A percentile compares a stretch with the other conserved stretches of the same genome.
These are phyloP conservation scores for Talaromyces rugulosus DNA, from an alignment of 2,329 filamentous ascomycete species.

Conservation along the genomic window DNA sequence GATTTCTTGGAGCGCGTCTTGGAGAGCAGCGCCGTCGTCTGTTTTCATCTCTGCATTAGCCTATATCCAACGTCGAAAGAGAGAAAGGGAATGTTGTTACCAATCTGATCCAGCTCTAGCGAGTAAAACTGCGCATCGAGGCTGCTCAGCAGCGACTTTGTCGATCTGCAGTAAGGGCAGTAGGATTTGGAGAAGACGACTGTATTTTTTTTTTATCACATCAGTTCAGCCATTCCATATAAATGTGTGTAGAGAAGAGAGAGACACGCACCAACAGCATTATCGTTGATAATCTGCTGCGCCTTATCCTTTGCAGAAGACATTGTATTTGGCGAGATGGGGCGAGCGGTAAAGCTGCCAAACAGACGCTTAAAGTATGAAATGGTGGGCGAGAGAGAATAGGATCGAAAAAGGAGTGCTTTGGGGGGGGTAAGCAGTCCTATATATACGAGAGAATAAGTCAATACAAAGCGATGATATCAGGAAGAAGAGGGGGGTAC, in stretches of 20 bases:
- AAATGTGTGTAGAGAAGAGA: neutral
- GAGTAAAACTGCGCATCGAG: conserved; percentile 67
- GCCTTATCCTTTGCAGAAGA: conserved; percentile 79
- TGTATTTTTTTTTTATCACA: conserved; percentile 26
- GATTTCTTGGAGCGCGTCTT: conserved; percentile 75
- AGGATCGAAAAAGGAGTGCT: neutral
- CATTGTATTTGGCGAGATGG: conserved; percentile 62
- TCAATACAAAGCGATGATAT: neutral
- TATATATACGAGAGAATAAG: neutral
- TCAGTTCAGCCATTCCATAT: neutral
- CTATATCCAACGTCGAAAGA: neutral
- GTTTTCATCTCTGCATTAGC: conserved; percentile 4
- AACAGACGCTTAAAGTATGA: conserved; percentile 70
- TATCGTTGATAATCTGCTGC: conserved; percentile 81
- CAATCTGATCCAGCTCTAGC: conserved; percentile 79
- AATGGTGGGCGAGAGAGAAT: conserved; percentile 45
- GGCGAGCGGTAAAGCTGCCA: conserved; percentile 46
- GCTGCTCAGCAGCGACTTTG: conserved; percentile 70
- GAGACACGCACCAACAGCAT: conserved; percentile 66
- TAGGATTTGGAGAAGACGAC: conserved; percentile 97
- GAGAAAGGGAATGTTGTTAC: conserved; percentile 50
- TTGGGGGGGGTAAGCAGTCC: neutral
- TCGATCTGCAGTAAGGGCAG: conserved; percentile 84
- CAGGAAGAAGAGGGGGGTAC: neutral
- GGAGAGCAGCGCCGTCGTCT: conserved; percentile 81